Base-by-base conservation (phyloP, 495 filamentous ascomycete genomes). In the Aspergillus homomorphus region DNA sequence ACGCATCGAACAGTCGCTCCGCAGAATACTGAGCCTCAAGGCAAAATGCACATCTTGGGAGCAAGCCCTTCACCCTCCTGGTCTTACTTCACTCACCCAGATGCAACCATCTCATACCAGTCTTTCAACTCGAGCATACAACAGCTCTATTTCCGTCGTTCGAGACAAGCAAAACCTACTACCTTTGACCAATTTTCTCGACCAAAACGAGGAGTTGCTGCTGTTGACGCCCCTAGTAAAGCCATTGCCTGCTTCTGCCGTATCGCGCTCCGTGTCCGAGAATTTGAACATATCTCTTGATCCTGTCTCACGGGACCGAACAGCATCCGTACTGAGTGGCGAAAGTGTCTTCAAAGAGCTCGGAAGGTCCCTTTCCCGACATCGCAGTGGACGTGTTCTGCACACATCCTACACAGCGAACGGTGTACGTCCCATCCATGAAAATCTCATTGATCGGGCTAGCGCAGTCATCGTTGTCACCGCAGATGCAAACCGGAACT, bases 391-490 rank as follows among this genome's bases (percentile, higher is more conserved):
- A 0, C 87, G 91, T 62, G 83, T 96, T 15, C 73, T 96, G 28
- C 91, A 96, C 68, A 95, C 91, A 1, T 95, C 91, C 0, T 96
- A 96, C 69, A 96, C 91, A 0, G 86, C 90, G 1, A 93, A 94
- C 62, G 91, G 91, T 18, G 86, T 96, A 10, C 82, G 91, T 28
- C 91, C 91, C 51, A 87, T 94, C 1, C 91, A 96, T 64, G 91
- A 96, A 67, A 91, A 90, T 57, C 76, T 96, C 18, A 94, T 96
- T 66, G 89, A 93, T 60, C 80, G 90, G 63, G 91, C 91, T 5
- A 87, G 86, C 53, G 88, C 88, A 42, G 89, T 96, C 55, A 87
- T 96, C 64, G 84, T 96, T 54, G 79, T 96, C 16, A 96, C 91
- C 1, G 91, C 91, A 16, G 91, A 96, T 73, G 90, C 91, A 15